A percentile compares a stretch with the other conserved stretches of the same genome.
Evolutionary conservation across 768 basidiomycete species (phyloP).

Genomic region (Terana coerulea): DNA sequence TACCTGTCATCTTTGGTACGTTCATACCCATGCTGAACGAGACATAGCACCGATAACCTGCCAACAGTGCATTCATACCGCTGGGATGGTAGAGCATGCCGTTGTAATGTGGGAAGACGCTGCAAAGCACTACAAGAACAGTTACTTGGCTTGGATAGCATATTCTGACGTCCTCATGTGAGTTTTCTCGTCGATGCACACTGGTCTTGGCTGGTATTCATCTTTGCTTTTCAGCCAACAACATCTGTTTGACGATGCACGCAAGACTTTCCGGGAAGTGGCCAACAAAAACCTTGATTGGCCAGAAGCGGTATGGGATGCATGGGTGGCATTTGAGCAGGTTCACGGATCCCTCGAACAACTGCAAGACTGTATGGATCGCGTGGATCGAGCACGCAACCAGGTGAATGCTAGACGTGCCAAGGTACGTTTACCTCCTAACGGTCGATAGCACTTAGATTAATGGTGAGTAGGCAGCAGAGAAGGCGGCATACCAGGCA

Average conservation of each 20-base stretch:
- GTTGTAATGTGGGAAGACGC: conserved; percentile 63
- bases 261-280: conserved; percentile 63
- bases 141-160: conserved; percentile 70
- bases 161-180: conserved; percentile 76
- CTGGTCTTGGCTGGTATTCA: not conserved
- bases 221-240: conserved; percentile 39
- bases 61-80: conserved; percentile 43
- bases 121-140: conserved; percentile 62
- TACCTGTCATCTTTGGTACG: conserved; percentile 74
- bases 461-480: conserved; percentile 47
- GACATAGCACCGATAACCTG: not conserved
- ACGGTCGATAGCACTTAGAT: not conserved
- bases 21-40: conserved; percentile 12
- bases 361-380: conserved; percentile 57
- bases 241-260: conserved; percentile 53
- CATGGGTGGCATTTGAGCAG: conserved; percentile 87
- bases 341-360: conserved; percentile 70
- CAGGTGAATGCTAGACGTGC: conserved; percentile 60
- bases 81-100: conserved; percentile 48
- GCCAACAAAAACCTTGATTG: conserved; percentile 81
- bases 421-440: conserved; percentile 42
- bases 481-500: conserved; percentile 51
- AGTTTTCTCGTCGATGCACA: conserved; percentile 27
- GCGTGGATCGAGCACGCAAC: conserved; percentile 59
- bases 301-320: conserved; percentile 93